Evolutionary conservation across 768 basidiomycete species (phyloP), one percentile per base, ranked within the genome.

Genomic region (Terana coerulea): DNA sequence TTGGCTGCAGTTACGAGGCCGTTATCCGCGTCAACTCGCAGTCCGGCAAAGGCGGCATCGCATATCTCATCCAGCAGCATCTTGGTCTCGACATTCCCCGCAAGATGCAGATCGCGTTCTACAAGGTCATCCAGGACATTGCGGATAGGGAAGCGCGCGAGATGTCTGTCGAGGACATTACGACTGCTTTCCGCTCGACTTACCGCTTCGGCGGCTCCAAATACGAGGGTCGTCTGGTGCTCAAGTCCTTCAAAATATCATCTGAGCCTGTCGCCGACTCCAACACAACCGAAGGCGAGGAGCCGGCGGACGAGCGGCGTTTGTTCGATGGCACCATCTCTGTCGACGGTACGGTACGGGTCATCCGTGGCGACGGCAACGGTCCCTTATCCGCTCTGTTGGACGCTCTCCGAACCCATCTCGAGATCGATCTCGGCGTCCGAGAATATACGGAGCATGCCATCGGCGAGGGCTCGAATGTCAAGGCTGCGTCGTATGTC

Each of bases 11-110:
- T 45, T 98, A 98, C 73, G 97, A 99, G 66, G 97, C 97, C 22
- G 92, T 99, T 71, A 99, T 99, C 61, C 91, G 97, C 33, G 97
- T 99, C 70, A 99, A 99, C 72, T 97, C 97, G 30, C 97, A 99
- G 66, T 95, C 93, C 11, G 97, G 97, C 54, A 99, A 98, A 70
- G 97, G 95, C 55, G 97, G 97, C 15, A 89, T 98, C 64, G 91
- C 95, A 8, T 99, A 95, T 75, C 80, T 99, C 62, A 76, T 99
- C 78, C 98, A 98, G 66, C 88, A 95, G 63, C 83, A 92, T 54
- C 72, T 98, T 60, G 80, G 81, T 21, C 81, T 99, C 61, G 97
- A 99, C 67, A 78, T 98, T 52, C 97, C 97, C n/a, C 85, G 95
- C 50, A 91, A 91, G 69, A 90, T 99, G 89, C 97, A 99, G 70